A percentile compares a stretch with the other conserved stretches of the same genome.
Conservation (phyloP, 306 rosid genomes). For the Trichosanthes truncata region DNA sequence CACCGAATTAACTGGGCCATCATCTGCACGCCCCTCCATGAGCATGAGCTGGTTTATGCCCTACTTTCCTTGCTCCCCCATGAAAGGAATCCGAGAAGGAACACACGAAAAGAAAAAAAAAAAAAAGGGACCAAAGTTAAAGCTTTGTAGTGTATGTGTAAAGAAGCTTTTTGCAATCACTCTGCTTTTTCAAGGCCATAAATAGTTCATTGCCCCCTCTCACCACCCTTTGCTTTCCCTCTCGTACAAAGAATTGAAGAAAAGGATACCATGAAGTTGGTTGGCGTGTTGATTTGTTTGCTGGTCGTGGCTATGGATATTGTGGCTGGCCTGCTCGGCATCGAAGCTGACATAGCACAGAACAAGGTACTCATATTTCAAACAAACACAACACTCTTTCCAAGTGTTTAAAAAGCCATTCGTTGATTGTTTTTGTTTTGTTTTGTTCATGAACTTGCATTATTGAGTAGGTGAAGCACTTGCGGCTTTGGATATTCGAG, state of each 20-base stretch:
- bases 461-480: slow-evolving; percentile 56
- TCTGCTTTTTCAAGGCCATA: slow-evolving; percentile 16
- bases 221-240: not conserved
- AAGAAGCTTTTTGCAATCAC: slow-evolving; percentile 29
- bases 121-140: slow-evolving; percentile 22
- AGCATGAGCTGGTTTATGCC: slow-evolving; percentile 48
- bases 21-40: slow-evolving; percentile 24
- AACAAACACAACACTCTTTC: too few relatives aligned
- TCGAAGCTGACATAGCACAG: slow-evolving; percentile 79
- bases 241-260: not conserved
- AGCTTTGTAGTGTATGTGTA: slow-evolving; percentile 15
- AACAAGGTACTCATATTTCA: slow-evolving; percentile 47
- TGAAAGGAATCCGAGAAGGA: slow-evolving; percentile 49
- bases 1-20: slow-evolving; percentile 10
- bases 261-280: slow-evolving; percentile 33
- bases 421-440: too few relatives aligned
- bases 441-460: too few relatives aligned
- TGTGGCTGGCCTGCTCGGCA: slow-evolving; percentile 84
- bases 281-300: slow-evolving; percentile 54
- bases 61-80: slow-evolving; percentile 46
- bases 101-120: too few relatives aligned
- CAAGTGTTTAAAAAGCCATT: too few relatives aligned
- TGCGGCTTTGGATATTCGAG: slow-evolving; percentile 85
- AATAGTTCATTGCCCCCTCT: slow-evolving; percentile 1
- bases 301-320: slow-evolving; percentile 62